phyloP scores from a whole-genome alignment of 306 rosid species.

The Sophora flavescens region DNA sequence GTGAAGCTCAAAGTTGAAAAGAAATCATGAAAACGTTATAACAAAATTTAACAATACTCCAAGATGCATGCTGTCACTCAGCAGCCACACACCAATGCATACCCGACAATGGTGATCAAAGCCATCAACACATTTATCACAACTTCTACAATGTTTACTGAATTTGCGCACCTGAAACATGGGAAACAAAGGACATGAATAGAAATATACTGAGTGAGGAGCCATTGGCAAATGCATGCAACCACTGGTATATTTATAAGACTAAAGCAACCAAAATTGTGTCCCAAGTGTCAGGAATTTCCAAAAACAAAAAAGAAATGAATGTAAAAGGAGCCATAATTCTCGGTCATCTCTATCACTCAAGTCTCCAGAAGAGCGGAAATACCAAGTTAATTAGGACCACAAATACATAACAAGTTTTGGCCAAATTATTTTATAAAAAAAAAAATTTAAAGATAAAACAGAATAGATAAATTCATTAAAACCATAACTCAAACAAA shows the following conservation, averaged over 20 bases:
- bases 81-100: constrained; percentile 47
- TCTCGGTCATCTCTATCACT: constrained; percentile 20
- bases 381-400: constrained; percentile 32
- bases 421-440: constrained; percentile 18
- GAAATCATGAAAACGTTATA: constrained; percentile 20
- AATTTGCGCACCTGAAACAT: constrained; percentile 87
- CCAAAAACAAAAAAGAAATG: constrained; percentile 14
- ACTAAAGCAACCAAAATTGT: constrained; percentile 1
- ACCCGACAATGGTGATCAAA: constrained; percentile 99
- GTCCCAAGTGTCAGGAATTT: constrained; percentile 32
- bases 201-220: constrained; percentile 8
- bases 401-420: constrained; percentile 11
- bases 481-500: constrained; percentile 31
- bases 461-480: constrained; percentile 12
- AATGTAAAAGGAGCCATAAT: constrained; percentile 18
- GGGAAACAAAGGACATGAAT: constrained; percentile 28
- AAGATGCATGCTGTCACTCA: constrained; percentile 37
- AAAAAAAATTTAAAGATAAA: constrained; percentile 16
- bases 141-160: constrained; percentile 98
- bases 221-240: constrained; percentile 27
- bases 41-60: constrained; percentile 34
- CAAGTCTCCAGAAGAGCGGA: constrained; percentile 11
- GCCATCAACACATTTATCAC: constrained; percentile 97
- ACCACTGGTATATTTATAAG: not conserved
- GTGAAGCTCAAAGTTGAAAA: constrained; percentile 44